phyloP scores from a whole-genome alignment of 2,329 filamentous ascomycete species.

The Alternaria sp. region DNA sequence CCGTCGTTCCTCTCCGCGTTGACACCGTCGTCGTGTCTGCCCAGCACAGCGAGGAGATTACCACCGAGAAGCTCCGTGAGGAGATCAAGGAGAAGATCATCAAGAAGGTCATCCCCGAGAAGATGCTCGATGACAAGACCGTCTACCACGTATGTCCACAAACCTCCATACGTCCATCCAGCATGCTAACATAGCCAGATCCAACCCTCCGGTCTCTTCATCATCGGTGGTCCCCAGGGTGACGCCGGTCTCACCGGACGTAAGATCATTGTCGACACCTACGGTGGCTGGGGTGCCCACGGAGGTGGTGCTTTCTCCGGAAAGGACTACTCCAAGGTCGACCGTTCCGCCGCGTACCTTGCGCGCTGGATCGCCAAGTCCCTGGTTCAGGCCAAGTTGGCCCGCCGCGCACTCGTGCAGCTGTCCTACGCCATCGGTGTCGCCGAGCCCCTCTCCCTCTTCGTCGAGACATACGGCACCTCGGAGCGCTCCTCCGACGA shows the following conservation, averaged over 20 bases:
- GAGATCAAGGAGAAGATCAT: conserved; percentile 98
- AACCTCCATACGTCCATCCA: background rate
- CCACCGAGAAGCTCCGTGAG: conserved; percentile 89
- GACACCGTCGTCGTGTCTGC: conserved; percentile 97
- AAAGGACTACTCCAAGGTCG: conserved; percentile 99
- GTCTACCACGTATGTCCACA: conserved; percentile 80
- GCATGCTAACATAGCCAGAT: conserved; percentile 60
- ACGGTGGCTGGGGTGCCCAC: conserved; percentile 99
- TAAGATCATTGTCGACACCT: conserved; percentile 99
- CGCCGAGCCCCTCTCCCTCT: conserved; percentile 95
- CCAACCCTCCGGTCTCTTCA: conserved; percentile 97
- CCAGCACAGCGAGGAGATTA: conserved; percentile 88
- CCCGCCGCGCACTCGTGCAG: conserved; percentile 93
- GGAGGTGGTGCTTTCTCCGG: conserved; percentile 99
- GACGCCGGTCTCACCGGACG: conserved; percentile 97
- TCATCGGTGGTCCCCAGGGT: conserved; percentile 99
- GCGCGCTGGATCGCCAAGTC: conserved; percentile 99
- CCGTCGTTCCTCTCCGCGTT: conserved; percentile 88
- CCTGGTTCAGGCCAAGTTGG: conserved; percentile 84
- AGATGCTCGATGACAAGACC: conserved; percentile 92
- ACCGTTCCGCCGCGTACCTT: conserved; percentile 96
- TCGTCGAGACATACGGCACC: conserved; percentile 97
- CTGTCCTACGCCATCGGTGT: conserved; percentile 99
- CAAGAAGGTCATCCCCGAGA: conserved; percentile 88
- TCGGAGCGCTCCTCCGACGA: conserved; percentile 87